Conservation (phyloP, 1,139 yeast genomes). For the Geotrichum candidum region DNA sequence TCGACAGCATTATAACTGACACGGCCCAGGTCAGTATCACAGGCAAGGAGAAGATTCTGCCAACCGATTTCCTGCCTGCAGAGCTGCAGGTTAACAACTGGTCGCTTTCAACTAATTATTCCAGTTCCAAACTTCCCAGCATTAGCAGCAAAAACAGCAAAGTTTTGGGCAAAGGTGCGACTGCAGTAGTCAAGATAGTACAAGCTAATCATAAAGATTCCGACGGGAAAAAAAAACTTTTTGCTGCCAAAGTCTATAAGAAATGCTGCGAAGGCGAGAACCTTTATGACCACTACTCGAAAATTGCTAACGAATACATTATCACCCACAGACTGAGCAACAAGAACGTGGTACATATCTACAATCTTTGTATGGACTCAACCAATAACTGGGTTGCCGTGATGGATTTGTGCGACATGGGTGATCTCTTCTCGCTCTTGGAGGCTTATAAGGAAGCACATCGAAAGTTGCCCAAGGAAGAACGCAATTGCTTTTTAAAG, state of each 20-base stretch:
- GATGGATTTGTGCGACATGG: conserved; percentile 73
- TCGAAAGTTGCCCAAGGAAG: conserved; percentile 33
- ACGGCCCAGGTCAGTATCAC: background rate
- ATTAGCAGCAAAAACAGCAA: conserved; percentile 9
- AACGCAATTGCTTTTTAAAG: conserved; percentile 58
- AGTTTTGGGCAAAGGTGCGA: conserved; percentile 18
- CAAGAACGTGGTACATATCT: conserved; percentile 61
- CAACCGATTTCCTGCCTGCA: conserved; percentile 20
- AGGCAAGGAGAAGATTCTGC: conserved; percentile 17
- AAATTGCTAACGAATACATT: conserved; percentile 72
- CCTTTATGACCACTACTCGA: conserved; percentile 53
- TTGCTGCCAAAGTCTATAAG: conserved; percentile 69
- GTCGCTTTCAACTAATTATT: conserved; percentile 20
- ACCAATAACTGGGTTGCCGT: conserved; percentile 51
- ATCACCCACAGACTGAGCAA: conserved; percentile 65
- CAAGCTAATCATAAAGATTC: conserved; percentile 8
- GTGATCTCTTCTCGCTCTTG: conserved; percentile 61
- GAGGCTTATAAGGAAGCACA: conserved; percentile 32
- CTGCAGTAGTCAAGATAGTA: conserved; percentile 17
- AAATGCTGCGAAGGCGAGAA: conserved; percentile 43
- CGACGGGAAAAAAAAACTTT: conserved; percentile 31
- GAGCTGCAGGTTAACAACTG: conserved; percentile 18
- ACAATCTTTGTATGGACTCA: conserved; percentile 45
- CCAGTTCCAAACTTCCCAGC: conserved; percentile 8
- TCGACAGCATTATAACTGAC: conserved; percentile 2